phyloP scores from a whole-genome alignment of 2,329 filamentous ascomycete genomes.

The Teratosphaeria epicoccoides region DNA sequence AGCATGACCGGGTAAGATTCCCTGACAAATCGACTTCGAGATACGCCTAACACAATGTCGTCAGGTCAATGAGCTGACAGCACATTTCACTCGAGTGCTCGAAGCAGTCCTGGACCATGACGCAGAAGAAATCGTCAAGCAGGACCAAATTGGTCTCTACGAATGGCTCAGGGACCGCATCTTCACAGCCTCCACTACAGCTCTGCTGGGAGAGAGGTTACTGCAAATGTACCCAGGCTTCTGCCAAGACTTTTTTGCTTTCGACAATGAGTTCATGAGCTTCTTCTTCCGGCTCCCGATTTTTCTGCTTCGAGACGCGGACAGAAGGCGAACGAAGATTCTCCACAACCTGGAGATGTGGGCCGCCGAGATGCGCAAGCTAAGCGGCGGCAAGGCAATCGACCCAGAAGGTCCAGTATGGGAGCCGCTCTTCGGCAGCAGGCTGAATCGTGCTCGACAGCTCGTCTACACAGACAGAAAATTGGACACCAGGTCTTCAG shows the following conservation, averaged over 20 bases:
- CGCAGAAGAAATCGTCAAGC: slow-evolving; percentile 10
- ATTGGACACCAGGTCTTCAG: slow-evolving; percentile 13
- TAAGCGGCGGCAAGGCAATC: slow-evolving; percentile 14
- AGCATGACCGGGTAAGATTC: background rate
- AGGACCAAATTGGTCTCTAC: slow-evolving; percentile 17
- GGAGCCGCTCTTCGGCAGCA: slow-evolving; percentile 22
- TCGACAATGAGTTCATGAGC: slow-evolving; percentile 20
- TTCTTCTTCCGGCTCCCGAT: slow-evolving; percentile 22
- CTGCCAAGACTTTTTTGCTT: slow-evolving; percentile 22
- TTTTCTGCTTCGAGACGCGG: slow-evolving; percentile 17
- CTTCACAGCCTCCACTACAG: slow-evolving; percentile 22
- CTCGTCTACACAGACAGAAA: slow-evolving; percentile 15
- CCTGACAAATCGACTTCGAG: background rate
- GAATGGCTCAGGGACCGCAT: slow-evolving; percentile 22
- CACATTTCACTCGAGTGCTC: slow-evolving; percentile 15
- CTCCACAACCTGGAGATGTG: slow-evolving; percentile 19
- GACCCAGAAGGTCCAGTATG: slow-evolving; percentile 18
- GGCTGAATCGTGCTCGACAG: slow-evolving; percentile 22
- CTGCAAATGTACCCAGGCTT: slow-evolving; percentile 21
- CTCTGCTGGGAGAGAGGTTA: slow-evolving; percentile 21
- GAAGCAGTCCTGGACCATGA: slow-evolving; percentile 13
- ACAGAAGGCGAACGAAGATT: slow-evolving; percentile 12
- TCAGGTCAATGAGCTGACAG: slow-evolving; percentile 23
- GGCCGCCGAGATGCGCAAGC: slow-evolving; percentile 15
- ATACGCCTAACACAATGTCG: slow-evolving; percentile 12